Conservation (phyloP, 140 eudicot species). For the Flaveria floridana region DNA sequence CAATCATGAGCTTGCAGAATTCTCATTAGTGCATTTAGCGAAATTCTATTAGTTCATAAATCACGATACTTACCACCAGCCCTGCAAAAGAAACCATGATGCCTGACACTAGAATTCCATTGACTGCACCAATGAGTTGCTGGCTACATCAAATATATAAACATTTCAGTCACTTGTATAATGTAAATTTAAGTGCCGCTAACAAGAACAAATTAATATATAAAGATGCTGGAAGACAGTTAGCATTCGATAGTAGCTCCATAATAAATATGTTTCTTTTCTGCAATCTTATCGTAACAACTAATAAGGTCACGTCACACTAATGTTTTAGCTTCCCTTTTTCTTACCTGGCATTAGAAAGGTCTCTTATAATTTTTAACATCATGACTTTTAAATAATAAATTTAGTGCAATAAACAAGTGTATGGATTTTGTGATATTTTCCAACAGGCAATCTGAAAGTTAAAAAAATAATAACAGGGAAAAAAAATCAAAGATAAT, state of each 20-base stretch:
- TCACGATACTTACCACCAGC: slow-evolving; percentile 63
- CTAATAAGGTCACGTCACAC: neutral
- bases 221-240: slow-evolving; percentile 9
- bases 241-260: neutral
- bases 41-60: slow-evolving; percentile 18
- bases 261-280: slow-evolving; percentile 2
- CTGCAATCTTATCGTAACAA: slow-evolving; percentile 12
- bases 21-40: slow-evolving; percentile 11
- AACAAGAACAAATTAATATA: slow-evolving; percentile 5
- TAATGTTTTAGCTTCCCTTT: neutral
- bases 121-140: slow-evolving; percentile 74
- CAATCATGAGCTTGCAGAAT: slow-evolving; percentile 7
- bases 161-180: slow-evolving; percentile 24
- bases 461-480: neutral
- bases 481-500: neutral
- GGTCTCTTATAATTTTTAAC: neutral
- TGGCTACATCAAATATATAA: slow-evolving; percentile 55
- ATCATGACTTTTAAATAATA: slow-evolving; percentile 6
- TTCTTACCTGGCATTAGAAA: slow-evolving; percentile 7
- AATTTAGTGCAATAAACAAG: slow-evolving; percentile 8
- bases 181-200: slow-evolving; percentile 12
- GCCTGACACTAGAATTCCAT: slow-evolving; percentile 75
- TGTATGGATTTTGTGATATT: slow-evolving; percentile 20
- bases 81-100: slow-evolving; percentile 72
- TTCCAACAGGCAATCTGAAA: slow-evolving; percentile 5